These are phyloP conservation scores for Wickerhamiella dianesei DNA, from an alignment of 805 yeast species.

Conservation along the genomic window DNA sequence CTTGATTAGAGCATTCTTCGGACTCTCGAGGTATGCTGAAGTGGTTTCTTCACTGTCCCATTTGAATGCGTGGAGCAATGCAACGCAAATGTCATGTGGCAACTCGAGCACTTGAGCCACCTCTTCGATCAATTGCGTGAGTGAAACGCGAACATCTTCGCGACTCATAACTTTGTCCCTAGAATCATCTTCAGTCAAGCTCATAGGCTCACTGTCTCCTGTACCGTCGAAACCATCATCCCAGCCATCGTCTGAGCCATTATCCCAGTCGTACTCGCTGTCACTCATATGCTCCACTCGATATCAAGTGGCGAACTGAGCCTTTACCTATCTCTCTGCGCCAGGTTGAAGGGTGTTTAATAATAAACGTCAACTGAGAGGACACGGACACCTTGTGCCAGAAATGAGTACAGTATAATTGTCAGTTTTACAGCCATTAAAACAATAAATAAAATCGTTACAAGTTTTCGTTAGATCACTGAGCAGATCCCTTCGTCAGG, in stretches of 20 bases:
- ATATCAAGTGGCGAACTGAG: not conserved
- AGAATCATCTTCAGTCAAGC: not conserved
- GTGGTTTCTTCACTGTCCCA: conserved; percentile 9
- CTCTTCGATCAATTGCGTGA: not conserved
- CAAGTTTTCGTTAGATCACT: not conserved
- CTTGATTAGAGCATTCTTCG: not conserved
- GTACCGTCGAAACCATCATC: not conserved
- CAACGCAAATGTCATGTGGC: not conserved
- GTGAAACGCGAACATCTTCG: not conserved
- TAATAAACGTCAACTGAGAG: not conserved
- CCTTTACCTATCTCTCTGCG: not conserved
- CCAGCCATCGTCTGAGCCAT: not conserved
- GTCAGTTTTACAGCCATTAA: not conserved
- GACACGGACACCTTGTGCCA: not conserved
- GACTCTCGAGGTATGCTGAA: not conserved
- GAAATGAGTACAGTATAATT: not conserved
- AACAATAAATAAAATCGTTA: not conserved
- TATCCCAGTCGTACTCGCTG: not conserved
- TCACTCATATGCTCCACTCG: not conserved
- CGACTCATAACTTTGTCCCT: not conserved
- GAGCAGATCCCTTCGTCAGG: conserved; percentile 14
- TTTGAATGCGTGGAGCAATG: conserved; percentile 7
- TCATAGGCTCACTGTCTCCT: not conserved
- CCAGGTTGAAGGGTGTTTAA: not conserved
- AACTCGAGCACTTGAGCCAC: conserved; percentile 7